These are phyloP conservation scores for Stentor coeruleus DNA, from an alignment of 73 alveolate genomes.

Conservation along the genomic window DNA sequence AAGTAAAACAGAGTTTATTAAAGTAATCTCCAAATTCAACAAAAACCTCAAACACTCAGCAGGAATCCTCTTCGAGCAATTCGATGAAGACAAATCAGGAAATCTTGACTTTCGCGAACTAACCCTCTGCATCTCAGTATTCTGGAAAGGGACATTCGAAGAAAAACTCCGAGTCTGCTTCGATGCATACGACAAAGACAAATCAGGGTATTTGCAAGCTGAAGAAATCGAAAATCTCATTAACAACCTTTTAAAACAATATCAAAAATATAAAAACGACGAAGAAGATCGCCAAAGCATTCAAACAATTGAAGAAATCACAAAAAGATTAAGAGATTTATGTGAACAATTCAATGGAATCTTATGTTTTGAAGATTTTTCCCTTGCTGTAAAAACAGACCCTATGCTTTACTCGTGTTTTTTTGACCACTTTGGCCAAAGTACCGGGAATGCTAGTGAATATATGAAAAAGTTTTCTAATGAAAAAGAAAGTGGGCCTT, in stretches of 20 bases:
- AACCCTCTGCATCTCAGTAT: slow-evolving; percentile 4
- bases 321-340: too few relatives aligned
- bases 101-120: neutral
- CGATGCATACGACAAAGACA: neutral
- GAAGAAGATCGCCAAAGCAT: too few relatives aligned
- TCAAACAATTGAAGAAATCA: too few relatives aligned
- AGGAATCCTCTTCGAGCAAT: neutral
- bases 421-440: neutral
- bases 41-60: neutral
- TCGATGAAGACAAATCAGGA: slow-evolving; percentile 11
- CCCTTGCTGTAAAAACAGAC: neutral
- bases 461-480: too few relatives aligned
- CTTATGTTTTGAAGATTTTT: neutral
- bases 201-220: neutral
- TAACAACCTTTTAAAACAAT: neutral
- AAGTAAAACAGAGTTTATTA: neutral
- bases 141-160: neutral
- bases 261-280: too few relatives aligned
- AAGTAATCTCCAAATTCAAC: neutral
- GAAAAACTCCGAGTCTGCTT: neutral
- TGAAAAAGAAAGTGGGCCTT: too few relatives aligned
- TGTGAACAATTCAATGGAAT: too few relatives aligned
- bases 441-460: too few relatives aligned
- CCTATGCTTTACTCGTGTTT: neutral
- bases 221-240: neutral